Evolutionary conservation across 148 eudicot genomes (phyloP), one percentile per base, ranked within the genome.

Genomic region (Tetragonia tetragonoides): DNA sequence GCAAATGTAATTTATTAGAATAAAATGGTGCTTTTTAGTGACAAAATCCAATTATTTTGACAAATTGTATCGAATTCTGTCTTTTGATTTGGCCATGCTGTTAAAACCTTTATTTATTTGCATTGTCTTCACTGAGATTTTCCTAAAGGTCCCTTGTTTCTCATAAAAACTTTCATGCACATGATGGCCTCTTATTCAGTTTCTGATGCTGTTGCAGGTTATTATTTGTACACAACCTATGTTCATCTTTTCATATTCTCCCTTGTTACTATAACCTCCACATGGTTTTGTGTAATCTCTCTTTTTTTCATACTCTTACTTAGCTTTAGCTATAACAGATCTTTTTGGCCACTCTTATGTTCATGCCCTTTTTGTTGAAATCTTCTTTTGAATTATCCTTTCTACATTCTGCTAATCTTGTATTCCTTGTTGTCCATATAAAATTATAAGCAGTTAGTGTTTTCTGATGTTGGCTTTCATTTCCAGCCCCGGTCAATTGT

Each of bases 181-280:
- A 96, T 93, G 99, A 96, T 96, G 99, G 99, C 99, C 59, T 96
- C 99, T 68, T 96, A 95, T 84, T 96, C 99, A 64, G 99, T 96
- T 85, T 96, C 99, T 79, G 98, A 96, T 87, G 99, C 99, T 80
- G 99, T 96, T 73, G 77, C 99, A 82, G 93, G 98, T 71, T 96
- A 96, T 83, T 96, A 93, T 86, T 84, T 96, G 86, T 96, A 96
- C 80, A 96, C 91, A 97, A 96, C 98, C 47, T 96, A 96, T 80
- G 95, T 96, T 60, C 99, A 96, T 83, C 99, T 98, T 64, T 96
- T 96, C 80, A 96, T 96, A 76, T 96, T 96, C 84, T 96, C 98
- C 75, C 95, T 96, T 68, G 99, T 93, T 72, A 93, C 99, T 61
- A 28, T 28, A 28, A 28, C 34, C 34, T 28, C 34, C 34, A 28